These are phyloP conservation scores for Myrica gale DNA, from an alignment of 306 rosid genomes.

Conservation along the genomic window DNA sequence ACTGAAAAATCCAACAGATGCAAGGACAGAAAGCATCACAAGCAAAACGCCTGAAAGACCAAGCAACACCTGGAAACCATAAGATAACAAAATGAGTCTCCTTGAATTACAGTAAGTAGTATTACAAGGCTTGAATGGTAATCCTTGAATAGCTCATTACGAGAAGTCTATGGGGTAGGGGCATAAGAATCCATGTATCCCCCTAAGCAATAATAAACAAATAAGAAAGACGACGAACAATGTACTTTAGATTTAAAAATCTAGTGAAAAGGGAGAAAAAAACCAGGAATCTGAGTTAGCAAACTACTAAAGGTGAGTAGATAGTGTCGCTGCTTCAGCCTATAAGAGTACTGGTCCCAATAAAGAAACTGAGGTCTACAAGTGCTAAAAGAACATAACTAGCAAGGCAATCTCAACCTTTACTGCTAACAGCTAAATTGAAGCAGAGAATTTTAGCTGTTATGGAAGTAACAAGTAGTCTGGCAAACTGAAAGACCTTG, in stretches of 20 bases:
- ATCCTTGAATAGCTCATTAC: constrained; percentile 6
- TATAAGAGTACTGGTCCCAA: not conserved
- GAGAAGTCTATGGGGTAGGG: not conserved
- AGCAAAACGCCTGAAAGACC: constrained; percentile 90
- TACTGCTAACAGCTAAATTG: not conserved
- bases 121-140: constrained; percentile 13
- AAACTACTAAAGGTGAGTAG: not conserved
- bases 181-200: not conserved
- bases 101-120: constrained; percentile 11
- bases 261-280: not conserved
- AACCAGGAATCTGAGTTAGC: not conserved
- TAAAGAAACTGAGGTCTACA: not conserved
- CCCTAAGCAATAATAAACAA: not conserved
- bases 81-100: constrained; percentile 23
- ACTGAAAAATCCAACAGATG: constrained; percentile 94
- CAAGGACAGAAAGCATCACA: constrained; percentile 90
- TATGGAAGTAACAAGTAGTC: not conserved
- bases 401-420: not conserved
- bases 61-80: constrained; percentile 66
- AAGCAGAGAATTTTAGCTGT: not conserved
- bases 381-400: not conserved
- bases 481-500: not conserved
- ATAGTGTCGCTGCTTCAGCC: not conserved
- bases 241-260: not conserved
- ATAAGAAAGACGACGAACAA: not conserved